These are phyloP conservation scores for Leucaena leucocephala DNA, from an alignment of 306 rosid genomes.

Conservation along the genomic window DNA sequence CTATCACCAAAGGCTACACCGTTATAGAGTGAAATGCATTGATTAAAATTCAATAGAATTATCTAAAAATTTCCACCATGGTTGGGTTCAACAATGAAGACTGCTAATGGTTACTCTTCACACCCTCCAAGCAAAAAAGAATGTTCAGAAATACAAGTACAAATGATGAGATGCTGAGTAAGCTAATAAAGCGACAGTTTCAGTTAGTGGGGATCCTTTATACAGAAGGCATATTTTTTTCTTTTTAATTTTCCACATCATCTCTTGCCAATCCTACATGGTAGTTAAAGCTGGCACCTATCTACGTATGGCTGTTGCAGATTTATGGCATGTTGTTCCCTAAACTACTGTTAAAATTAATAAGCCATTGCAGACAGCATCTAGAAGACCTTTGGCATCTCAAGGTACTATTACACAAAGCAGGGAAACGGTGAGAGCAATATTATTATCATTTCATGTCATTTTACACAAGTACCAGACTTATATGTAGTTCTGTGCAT, in stretches of 20 bases:
- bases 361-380: background rate
- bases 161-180: background rate
- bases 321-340: background rate
- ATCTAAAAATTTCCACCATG: background rate
- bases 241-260: background rate
- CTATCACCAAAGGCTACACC: background rate
- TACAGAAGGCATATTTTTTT: conserved; percentile 10
- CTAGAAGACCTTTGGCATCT: background rate
- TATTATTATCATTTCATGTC: background rate
- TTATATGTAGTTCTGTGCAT: background rate
- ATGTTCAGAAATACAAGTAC: background rate
- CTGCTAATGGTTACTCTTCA: background rate
- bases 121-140: background rate
- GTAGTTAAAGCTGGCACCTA: background rate
- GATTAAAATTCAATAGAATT: background rate
- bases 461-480: background rate
- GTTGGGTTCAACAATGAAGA: background rate
- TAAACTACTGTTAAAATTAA: conserved; percentile 9
- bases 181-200: background rate
- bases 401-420: background rate
- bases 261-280: conserved; percentile 3
- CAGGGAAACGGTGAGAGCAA: background rate
- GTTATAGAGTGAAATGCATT: background rate
- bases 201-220: background rate
- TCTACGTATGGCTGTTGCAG: background rate